Percentiles rank a stretch among this genome's conserved stretches.
Evolutionary conservation across 371 early-diverging fungal species (phyloP).

Genomic region (Apophysomyces variabilis): DNA sequence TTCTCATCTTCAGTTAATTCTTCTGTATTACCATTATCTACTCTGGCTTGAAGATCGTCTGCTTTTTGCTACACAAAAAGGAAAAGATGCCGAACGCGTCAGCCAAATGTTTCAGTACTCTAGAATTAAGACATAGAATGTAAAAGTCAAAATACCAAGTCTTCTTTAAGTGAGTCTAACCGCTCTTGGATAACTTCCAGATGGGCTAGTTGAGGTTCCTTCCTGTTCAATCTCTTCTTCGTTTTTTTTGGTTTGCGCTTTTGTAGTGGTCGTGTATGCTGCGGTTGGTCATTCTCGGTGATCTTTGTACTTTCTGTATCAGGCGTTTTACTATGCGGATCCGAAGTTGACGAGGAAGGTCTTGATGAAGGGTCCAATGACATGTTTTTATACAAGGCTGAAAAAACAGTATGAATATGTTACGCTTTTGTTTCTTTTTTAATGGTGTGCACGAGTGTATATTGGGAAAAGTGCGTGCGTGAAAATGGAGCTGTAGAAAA

Average conservation of each 20-base stretch:
- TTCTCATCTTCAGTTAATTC: neutral
- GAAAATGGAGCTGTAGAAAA: neutral
- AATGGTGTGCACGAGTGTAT: neutral
- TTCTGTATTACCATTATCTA: neutral
- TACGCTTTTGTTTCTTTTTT: neutral
- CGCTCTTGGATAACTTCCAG: constrained; percentile 30
- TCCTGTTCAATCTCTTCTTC: constrained; percentile 11
- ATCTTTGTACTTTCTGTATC: constrained; percentile 7
- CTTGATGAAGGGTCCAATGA: constrained; percentile 1
- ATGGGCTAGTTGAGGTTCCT: constrained; percentile 22
- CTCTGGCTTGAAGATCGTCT: neutral
- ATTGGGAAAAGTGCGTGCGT: neutral
- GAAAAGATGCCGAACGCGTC: neutral
- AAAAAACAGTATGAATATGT: neutral
- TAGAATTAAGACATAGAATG: no score
- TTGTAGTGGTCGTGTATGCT: constrained; percentile 1
- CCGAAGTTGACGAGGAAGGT: constrained; percentile 5
- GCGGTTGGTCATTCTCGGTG: constrained; percentile 4
- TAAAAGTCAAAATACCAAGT: constrained; percentile 25
- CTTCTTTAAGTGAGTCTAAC: constrained; percentile 26
- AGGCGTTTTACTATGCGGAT: neutral
- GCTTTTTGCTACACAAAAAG: constrained; percentile 5
- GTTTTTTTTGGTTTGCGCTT: constrained; percentile 17
- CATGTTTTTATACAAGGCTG: neutral
- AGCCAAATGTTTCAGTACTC: neutral